phyloP scores from a whole-genome alignment of 148 eudicot species.

The Limonium bicolor region DNA sequence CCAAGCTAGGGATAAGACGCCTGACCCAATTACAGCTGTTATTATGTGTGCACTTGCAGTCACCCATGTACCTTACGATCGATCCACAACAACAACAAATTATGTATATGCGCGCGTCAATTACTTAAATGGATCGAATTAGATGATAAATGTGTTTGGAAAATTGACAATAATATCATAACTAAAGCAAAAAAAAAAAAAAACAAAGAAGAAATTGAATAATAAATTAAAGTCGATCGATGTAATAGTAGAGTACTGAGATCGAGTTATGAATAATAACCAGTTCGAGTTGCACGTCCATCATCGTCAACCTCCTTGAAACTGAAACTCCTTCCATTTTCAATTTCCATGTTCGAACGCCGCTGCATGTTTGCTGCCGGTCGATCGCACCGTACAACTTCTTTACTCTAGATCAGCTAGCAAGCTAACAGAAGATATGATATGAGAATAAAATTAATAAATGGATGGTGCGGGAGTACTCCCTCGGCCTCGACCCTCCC shows the following conservation, averaged over 20 bases:
- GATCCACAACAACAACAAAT: background rate
- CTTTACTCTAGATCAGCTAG: too few relatives aligned
- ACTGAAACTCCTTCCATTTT: background rate
- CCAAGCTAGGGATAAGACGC: slow-evolving; percentile 54
- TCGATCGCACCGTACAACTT: too few relatives aligned
- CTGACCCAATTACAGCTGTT: slow-evolving; percentile 52
- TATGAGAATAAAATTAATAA: too few relatives aligned
- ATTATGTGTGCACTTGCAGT: slow-evolving; percentile 49
- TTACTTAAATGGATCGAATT: too few relatives aligned
- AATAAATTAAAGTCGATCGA: too few relatives aligned
- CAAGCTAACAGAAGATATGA: too few relatives aligned
- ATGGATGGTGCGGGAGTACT: too few relatives aligned
- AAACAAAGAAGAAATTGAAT: background rate
- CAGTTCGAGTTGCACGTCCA: slow-evolving; percentile 22
- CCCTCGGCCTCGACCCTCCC: too few relatives aligned
- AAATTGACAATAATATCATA: background rate
- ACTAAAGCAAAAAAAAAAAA: background rate
- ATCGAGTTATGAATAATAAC: too few relatives aligned
- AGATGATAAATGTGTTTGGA: background rate
- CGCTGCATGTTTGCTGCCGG: too few relatives aligned
- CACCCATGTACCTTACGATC: slow-evolving; percentile 25
- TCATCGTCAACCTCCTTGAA: slow-evolving; percentile 25
- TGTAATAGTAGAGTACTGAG: too few relatives aligned
- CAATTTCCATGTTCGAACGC: background rate
- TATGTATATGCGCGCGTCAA: background rate